Base-by-base conservation (phyloP, 75 land plant species). In the Ceratopteris richardii region DNA sequence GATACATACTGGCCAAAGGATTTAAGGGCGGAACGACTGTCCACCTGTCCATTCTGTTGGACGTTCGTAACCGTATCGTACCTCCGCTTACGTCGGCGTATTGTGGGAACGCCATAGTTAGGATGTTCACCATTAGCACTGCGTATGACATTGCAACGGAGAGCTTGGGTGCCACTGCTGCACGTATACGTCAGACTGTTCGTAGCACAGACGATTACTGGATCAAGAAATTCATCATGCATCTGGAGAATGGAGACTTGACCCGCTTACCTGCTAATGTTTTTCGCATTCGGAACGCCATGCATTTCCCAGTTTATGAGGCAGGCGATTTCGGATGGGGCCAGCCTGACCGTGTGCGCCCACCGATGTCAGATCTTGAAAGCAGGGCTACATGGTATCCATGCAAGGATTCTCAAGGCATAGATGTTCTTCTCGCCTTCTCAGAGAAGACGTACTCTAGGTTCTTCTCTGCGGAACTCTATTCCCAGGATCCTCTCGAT, bases 151-250 rank as follows among this genome's bases (percentile, higher is more conserved):
- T 40, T 14, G 14, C 9, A 40, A 14, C 9, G 14, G 42, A 40
- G 42, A 40, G 42, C 42, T 14, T 40, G 42, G 42, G 42, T 40
- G 42, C 12, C 42, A 40, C 42, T 40, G 42, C 42, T 40, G 42
- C 42, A 14, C 42, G 42, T 14, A 40, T 40, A 9, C 42, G 42
- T 9, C 42, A 40, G 42, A 40, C 42, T 14, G 14, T 40, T 40
- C 42, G 42, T 14, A 14, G 14, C 12, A 14, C 14, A 14, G 42
- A 40, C 42, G 42, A 40, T 40, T 40, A 40, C 42, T 40, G 12
- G 12, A 40, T 40, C 42, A 40, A 40, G 42, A 40, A 14, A 14
- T 40, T 40, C 14, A 40, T 40, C 42, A 40, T 14, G 14, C 12
- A 40, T 9, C 12, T 40, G 42, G 42, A 40, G 42, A 40, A 40